Conservation (phyloP, 192 early-diverging fungal genomes). For the Coemansia sp. region DNA sequence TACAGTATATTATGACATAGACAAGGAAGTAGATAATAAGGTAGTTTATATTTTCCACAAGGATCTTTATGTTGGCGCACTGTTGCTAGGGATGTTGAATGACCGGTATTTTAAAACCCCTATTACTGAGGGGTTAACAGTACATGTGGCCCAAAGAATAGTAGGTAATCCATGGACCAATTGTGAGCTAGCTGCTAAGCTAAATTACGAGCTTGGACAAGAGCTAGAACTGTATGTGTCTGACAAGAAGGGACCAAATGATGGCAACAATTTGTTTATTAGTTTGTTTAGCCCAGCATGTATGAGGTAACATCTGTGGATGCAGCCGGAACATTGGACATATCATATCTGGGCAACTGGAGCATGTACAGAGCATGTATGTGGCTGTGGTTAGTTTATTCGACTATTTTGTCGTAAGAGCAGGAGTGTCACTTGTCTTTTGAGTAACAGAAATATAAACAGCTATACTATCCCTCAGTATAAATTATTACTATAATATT, state of each 20-base stretch:
- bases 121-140: too few relatives aligned
- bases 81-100: neutral
- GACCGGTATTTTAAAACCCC: too few relatives aligned
- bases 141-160: neutral
- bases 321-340: neutral
- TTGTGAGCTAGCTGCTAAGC: neutral
- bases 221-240: neutral
- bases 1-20: neutral
- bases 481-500: too few relatives aligned
- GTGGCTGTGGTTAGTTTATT: neutral
- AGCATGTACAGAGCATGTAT: neutral
- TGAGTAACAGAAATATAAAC: too few relatives aligned
- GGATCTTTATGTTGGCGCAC: neutral
- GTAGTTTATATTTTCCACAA: neutral
- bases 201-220: neutral
- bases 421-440: neutral
- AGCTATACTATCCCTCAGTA: too few relatives aligned
- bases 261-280: too few relatives aligned
- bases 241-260: neutral
- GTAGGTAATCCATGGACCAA: neutral
- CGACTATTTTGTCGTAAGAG: neutral
- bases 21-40: neutral
- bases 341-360: neutral
- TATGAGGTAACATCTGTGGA: neutral
- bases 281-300: neutral